Evolutionary conservation across 2,329 filamentous ascomycete genomes (phyloP).

Genomic region (Didymella segeticola): DNA sequence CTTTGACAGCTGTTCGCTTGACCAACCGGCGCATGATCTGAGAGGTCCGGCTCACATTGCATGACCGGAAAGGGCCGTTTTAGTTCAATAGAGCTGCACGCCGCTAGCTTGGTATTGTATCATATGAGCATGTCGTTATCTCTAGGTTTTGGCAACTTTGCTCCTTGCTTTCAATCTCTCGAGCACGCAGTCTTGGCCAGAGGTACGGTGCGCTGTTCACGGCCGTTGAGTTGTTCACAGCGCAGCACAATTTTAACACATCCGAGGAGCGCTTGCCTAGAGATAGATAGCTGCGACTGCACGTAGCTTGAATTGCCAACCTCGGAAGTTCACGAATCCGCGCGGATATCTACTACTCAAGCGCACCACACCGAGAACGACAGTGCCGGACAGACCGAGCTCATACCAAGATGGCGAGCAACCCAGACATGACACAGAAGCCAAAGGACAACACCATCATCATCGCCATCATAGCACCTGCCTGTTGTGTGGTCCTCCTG

Average conservation of each 20-base stretch:
- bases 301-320: constrained; percentile 19
- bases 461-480: constrained; percentile 42
- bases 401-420: constrained; percentile 1
- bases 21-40: constrained; percentile 18
- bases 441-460: constrained; percentile 26
- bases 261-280: background rate
- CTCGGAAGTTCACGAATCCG: background rate
- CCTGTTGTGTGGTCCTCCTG: constrained; percentile 40
- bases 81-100: constrained; percentile 23
- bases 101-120: constrained; percentile 23
- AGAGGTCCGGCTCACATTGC: constrained; percentile 14
- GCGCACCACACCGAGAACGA: background rate
- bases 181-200: constrained; percentile 6
- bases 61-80: constrained; percentile 19
- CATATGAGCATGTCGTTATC: constrained; percentile 23
- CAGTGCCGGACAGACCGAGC: background rate
- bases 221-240: background rate
- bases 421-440: background rate
- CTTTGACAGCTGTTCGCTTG: constrained; percentile 18
- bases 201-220: constrained; percentile 7
- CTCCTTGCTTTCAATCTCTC: background rate
- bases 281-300: constrained; percentile 22
- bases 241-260: background rate
- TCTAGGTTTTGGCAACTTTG: constrained; percentile 6
- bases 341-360: background rate